phyloP scores from a whole-genome alignment of 371 early-diverging fungal species.

The Haplosporangium sp. region DNA sequence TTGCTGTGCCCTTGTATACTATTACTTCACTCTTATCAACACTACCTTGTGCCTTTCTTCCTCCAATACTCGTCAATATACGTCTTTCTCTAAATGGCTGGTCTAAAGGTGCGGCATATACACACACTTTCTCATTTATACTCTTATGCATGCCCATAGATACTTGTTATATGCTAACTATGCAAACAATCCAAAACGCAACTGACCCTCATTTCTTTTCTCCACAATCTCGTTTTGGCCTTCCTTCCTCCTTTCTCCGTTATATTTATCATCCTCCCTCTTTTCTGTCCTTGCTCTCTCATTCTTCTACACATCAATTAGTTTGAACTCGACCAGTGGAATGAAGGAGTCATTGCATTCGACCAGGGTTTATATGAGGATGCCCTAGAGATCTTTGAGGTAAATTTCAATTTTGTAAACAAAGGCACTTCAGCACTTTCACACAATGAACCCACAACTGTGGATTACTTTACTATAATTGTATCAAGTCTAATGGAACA shows the following conservation, averaged over 20 bases:
- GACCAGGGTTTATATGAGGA: conserved; percentile 73
- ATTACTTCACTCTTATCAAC: no score
- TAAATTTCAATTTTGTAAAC: not conserved
- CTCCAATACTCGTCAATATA: no score
- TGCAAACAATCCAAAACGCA: no score
- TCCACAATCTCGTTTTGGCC: not conserved
- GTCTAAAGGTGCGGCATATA: no score
- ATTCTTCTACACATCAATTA: conserved; percentile 34
- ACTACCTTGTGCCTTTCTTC: no score
- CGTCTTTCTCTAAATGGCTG: no score
- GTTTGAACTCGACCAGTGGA: conserved; percentile 85
- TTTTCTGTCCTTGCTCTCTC: not conserved
- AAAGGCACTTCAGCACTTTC: no score
- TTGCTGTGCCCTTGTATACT: no score
- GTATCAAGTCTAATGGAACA: not conserved
- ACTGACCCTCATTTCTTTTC: not conserved
- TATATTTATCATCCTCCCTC: not conserved
- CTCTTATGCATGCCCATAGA: no score
- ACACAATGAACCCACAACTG: no score
- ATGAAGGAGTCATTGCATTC: conserved; percentile 74
- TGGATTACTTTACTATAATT: not conserved
- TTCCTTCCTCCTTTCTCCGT: conserved; percentile 13
- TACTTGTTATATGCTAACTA: no score
- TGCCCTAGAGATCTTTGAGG: conserved; percentile 76
- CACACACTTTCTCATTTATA: no score